Evolutionary conservation across 228 moss, liverwort and hornwort genomes (phyloP), one percentile per base, ranked within the genome.

Genomic region (Sphagnum fallax): DNA sequence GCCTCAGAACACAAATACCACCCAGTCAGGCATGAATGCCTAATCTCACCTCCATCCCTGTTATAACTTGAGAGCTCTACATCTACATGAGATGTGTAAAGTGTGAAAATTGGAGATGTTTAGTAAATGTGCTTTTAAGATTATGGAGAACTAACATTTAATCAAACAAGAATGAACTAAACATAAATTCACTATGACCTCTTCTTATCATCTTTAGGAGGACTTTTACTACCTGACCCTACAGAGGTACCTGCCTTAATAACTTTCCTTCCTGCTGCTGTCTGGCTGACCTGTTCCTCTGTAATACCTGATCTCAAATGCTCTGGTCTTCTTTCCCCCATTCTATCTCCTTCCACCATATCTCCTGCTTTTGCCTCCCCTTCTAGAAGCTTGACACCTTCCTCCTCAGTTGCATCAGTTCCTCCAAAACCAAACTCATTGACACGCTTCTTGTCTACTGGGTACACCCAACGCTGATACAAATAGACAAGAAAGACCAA

Each of bases 401-500:
- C 76, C 12, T 65, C 72, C 67, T 73, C 78, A 70, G 87, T 84
- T 5, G 72, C 84, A 62, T 87, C 84, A 10, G 52, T 74, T 71
- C 95, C 95, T 53, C 95, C 95, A 70, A 92, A 92, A 49, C 95
- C 95, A 77, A 95, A 95, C 83, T 95, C 95, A 66, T 95, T 95
- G 64, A 92, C 76, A 70, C 95, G 85, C 74, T 89, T 92, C 84
- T 86, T 89, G 72, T 95, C 95, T 32, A 95, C 95, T 18, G 95
- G 95, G 76, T 95, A 95, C 63, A 79, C 80, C 90, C 90, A 95
- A 73, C 92, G 83, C 75, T 95, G 95, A 81, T 95, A 95, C 71
- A 95, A 69, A 73, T 92, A 95, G n/a, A 95, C 73, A 65, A 95
- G 80, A 67, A 95, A 95, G 64, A 95, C 63, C 68, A 95, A 75